These are phyloP conservation scores for Hemisphaericaspora nanyangensis DNA, from an alignment of 805 yeast species.

Conservation along the genomic window DNA sequence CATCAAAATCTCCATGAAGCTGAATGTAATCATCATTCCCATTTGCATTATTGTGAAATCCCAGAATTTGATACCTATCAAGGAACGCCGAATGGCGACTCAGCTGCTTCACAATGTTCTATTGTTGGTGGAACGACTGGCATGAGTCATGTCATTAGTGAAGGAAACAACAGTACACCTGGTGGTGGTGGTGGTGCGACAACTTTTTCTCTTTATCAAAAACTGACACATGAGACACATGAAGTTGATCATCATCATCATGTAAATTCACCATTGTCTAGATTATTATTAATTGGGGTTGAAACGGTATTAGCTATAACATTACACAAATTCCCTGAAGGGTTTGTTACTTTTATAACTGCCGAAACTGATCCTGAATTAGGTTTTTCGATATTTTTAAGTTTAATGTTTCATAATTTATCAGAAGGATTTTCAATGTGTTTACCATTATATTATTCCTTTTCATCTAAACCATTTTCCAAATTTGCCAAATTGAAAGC, in stretches of 20 bases:
- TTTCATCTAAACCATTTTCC: conserved; percentile 44
- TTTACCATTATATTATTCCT: conserved; percentile 78
- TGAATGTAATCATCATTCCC: conserved; percentile 4
- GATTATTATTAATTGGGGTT: conserved; percentile 79
- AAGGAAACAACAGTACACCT: too few species aligned
- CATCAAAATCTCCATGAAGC: conserved; percentile 4
- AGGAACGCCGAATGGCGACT: background rate
- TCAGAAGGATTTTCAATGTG: conserved; percentile 95
- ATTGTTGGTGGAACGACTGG: background rate
- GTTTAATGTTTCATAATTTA: conserved; percentile 84
- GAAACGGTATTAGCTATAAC: conserved; percentile 88
- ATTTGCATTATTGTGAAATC: conserved; percentile 38
- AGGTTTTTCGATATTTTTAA: conserved; percentile 78
- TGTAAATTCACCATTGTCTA: conserved; percentile 69
- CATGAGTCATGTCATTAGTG: too few species aligned
- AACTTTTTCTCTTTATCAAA: background rate
- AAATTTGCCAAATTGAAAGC: conserved; percentile 50
- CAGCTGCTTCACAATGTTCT: background rate
- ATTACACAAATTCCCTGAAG: conserved; percentile 92
- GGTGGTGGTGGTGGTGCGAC: background rate
- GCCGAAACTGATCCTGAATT: conserved; percentile 57
- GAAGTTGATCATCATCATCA: conserved; percentile 69
- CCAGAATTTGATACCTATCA: conserved; percentile 20
- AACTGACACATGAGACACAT: conserved; percentile 7
- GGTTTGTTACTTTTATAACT: conserved; percentile 82